Percentiles rank a stretch among this genome's conserved stretches.
Evolutionary conservation across 2,329 filamentous ascomycete species (phyloP).

Genomic region (Niveomyces coronatus): DNA sequence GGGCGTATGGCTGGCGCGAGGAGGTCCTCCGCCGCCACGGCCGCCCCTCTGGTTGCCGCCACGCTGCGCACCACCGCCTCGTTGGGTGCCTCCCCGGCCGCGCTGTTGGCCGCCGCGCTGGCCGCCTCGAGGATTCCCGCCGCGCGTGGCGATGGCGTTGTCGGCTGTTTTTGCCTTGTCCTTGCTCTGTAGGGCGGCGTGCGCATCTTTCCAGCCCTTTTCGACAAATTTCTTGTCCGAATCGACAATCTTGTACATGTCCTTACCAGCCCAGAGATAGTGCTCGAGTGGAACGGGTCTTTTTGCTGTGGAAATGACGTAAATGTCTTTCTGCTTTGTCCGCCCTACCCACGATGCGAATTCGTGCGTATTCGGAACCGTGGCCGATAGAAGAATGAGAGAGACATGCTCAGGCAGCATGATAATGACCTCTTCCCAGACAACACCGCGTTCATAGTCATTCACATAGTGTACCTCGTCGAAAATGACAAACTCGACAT

Average conservation of each 20-base stretch:
- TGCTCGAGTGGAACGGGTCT: conserved; percentile 91
- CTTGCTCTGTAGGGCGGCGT: conserved; percentile 68
- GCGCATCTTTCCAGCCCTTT: conserved; percentile 89
- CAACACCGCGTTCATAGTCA: conserved; percentile 87
- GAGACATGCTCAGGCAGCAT: conserved; percentile 98
- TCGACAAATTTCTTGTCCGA: conserved; percentile 86
- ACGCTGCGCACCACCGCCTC: conserved; percentile 41
- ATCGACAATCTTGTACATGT: conserved; percentile 89
- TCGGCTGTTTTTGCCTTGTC: conserved; percentile 55
- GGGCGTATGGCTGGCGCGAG: conserved; percentile 49
- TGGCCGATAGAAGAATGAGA: conserved; percentile 87
- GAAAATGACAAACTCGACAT: conserved; percentile 98
- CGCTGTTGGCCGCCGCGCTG: conserved; percentile 26
- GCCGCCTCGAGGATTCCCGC: conserved; percentile 26
- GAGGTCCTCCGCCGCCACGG: conserved; percentile 37
- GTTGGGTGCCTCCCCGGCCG: conserved; percentile 32
- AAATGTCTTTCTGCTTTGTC: conserved; percentile 98
- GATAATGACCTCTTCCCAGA: conserved; percentile 99
- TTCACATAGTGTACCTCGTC: conserved; percentile 99
- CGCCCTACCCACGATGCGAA: conserved; percentile 97
- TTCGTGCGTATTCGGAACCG: conserved; percentile 93
- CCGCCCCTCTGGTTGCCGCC: conserved; percentile 46
- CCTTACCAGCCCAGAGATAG: conserved; percentile 90
- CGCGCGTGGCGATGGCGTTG: conserved; percentile 25
- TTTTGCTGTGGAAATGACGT: conserved; percentile 96